Percentiles rank a stretch among this genome's conserved stretches.
Evolutionary conservation across 23 red algal species (phyloP).

Genomic region (Chondrus crispus): DNA sequence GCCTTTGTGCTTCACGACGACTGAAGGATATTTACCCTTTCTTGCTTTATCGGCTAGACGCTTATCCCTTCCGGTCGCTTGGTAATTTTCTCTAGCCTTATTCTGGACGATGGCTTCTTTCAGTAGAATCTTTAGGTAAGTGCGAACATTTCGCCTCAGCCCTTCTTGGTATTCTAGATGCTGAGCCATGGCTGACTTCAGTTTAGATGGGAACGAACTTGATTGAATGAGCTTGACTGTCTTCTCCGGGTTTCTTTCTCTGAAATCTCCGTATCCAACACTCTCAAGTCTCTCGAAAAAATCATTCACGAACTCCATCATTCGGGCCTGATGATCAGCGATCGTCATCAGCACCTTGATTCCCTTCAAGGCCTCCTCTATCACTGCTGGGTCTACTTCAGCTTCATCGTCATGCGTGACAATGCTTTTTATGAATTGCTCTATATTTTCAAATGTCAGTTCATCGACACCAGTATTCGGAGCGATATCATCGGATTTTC

Average conservation of each 20-base stretch:
- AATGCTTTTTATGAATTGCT: neutral
- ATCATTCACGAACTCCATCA: neutral
- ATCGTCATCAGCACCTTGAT: neutral
- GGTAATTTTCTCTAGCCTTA: neutral
- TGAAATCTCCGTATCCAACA: neutral
- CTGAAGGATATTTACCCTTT: neutral
- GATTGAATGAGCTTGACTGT: neutral
- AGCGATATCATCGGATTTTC: neutral
- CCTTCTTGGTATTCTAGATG: neutral
- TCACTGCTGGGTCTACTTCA: neutral
- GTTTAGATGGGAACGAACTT: neutral
- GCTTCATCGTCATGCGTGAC: neutral
- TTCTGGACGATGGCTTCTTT: neutral
- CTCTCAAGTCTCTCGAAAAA: conserved; percentile 34
- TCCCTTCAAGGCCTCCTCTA: neutral
- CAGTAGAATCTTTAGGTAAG: neutral
- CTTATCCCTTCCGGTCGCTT: neutral
- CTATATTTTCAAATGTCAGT: neutral
- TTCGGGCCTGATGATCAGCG: neutral
- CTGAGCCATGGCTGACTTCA: neutral
- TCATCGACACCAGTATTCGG: neutral
- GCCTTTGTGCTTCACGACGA: neutral
- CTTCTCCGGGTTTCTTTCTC: conserved; percentile 12
- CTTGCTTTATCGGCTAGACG: neutral
- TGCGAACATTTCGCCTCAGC: neutral